These are phyloP conservation scores for Rhizopus arrhizus DNA, from an alignment of 371 early-diverging fungal species.

Conservation along the genomic window DNA sequence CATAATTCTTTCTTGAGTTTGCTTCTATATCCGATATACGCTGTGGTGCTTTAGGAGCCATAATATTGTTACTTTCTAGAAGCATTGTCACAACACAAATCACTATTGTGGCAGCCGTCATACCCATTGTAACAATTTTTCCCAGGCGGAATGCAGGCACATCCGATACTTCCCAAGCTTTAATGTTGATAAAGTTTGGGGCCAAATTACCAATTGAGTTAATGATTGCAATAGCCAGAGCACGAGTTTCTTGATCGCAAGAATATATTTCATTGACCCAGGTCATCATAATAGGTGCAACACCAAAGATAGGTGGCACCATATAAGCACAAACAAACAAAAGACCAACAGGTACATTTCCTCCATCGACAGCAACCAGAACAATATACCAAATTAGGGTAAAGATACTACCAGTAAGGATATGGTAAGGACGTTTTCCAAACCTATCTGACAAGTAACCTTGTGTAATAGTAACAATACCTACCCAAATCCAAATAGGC, in stretches of 20 bases:
- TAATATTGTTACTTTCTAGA: constrained; percentile 29
- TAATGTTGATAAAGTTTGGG: constrained; percentile 45
- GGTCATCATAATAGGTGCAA: constrained; percentile 44
- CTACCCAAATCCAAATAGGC: constrained; percentile 49
- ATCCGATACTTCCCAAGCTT: constrained; percentile 33
- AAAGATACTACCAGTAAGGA: constrained; percentile 37
- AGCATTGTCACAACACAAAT: constrained; percentile 23
- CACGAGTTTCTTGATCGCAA: constrained; percentile 34
- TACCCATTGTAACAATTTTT: constrained; percentile 40
- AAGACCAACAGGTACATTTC: constrained; percentile 29
- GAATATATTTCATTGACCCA: constrained; percentile 49
- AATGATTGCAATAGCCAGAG: constrained; percentile 42
- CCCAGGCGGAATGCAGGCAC: constrained; percentile 37
- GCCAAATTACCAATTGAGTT: constrained; percentile 45
- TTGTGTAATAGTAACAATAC: constrained; percentile 44
- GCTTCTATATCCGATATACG: constrained; percentile 34
- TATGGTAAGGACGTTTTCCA: constrained; percentile 45
- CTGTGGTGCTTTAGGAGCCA: constrained; percentile 37
- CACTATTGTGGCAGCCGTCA: constrained; percentile 35
- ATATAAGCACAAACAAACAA: constrained; percentile 41
- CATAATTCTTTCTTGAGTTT: constrained; percentile 8
- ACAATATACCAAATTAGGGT: constrained; percentile 54
- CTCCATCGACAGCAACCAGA: constrained; percentile 56
- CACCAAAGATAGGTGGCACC: constrained; percentile 37
- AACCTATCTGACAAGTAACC: constrained; percentile 43